These are phyloP conservation scores for Rutstroemia sydowiana DNA, from an alignment of 2,329 filamentous ascomycete genomes.

Conservation along the genomic window DNA sequence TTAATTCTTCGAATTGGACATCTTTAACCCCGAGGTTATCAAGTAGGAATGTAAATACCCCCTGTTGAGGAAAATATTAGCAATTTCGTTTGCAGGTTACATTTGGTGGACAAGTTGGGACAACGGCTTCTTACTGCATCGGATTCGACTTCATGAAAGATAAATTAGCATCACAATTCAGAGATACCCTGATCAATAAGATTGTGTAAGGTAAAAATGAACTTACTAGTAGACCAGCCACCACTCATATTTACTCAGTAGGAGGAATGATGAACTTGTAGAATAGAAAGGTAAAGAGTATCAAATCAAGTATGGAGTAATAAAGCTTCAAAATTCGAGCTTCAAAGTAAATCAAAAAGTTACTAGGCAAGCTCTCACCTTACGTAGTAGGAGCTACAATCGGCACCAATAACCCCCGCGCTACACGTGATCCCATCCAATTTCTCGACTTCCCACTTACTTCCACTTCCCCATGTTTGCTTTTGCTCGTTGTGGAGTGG, in stretches of 20 bases:
- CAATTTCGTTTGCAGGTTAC: background rate
- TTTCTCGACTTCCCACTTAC: background rate
- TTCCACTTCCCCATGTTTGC: too few species aligned
- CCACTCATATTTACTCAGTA: slow-evolving; percentile 52
- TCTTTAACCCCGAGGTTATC: slow-evolving; percentile 85
- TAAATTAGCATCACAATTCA: slow-evolving; percentile 18
- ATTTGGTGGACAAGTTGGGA: background rate
- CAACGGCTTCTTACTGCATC: slow-evolving; percentile 64
- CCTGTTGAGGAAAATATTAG: slow-evolving; percentile 38
- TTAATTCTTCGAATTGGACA: slow-evolving; percentile 94
- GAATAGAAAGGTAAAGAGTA: background rate
- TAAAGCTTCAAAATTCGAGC: slow-evolving; percentile 6
- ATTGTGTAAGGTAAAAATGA: slow-evolving; percentile 7
- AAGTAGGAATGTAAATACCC: slow-evolving; percentile 95
- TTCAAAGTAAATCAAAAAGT: background rate
- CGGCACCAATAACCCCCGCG: background rate
- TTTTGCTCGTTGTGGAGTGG: too few species aligned
- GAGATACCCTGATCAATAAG: slow-evolving; percentile 6
- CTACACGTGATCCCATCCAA: slow-evolving; percentile 1
- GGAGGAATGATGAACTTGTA: background rate
- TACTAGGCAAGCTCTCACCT: too few species aligned
- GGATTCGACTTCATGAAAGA: slow-evolving; percentile 60
- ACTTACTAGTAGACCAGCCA: slow-evolving; percentile 86
- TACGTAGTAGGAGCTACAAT: background rate
- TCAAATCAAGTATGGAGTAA: background rate